These are phyloP conservation scores for Ceratopteris richardii DNA, from an alignment of 75 land plant genomes.

Conservation along the genomic window DNA sequence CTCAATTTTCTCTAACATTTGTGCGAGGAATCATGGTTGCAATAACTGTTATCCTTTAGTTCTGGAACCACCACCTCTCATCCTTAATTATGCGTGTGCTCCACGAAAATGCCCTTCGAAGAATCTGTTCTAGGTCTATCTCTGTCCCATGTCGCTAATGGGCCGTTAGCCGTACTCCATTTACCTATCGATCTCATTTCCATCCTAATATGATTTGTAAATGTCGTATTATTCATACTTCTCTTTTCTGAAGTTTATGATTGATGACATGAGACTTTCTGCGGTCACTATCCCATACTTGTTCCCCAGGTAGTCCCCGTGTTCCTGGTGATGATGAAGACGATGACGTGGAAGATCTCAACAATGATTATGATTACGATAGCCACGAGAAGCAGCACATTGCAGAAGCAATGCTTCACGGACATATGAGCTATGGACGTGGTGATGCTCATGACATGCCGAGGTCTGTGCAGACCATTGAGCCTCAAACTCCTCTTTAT, in stretches of 20 bases:
- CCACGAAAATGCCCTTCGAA: neutral
- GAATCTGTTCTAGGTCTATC: neutral
- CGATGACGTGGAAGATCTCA: slow-evolving; percentile 68
- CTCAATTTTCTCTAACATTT: no score
- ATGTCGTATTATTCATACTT: no score
- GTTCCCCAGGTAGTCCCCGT: slow-evolving; percentile 60
- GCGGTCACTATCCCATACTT: no score
- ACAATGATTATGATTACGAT: slow-evolving; percentile 50
- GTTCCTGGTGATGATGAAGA: slow-evolving; percentile 62
- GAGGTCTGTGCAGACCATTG: slow-evolving; percentile 43
- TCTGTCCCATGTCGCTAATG: neutral
- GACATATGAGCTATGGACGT: slow-evolving; percentile 59
- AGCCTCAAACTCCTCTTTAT: slow-evolving; percentile 48
- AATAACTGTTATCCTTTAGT: no score
- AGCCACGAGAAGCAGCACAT: slow-evolving; percentile 60
- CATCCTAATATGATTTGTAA: no score
- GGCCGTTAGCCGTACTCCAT: no score
- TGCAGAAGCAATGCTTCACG: slow-evolving; percentile 68
- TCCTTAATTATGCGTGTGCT: neutral
- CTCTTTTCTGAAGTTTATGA: no score
- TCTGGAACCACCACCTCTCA: no score
- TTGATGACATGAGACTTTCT: no score
- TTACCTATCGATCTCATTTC: no score
- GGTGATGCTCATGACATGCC: slow-evolving; percentile 40
- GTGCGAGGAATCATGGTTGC: no score